Percentiles rank a stretch among this genome's conserved stretches.
Conservation (phyloP, 805 yeast genomes). For the Candida dajiaensis region DNA sequence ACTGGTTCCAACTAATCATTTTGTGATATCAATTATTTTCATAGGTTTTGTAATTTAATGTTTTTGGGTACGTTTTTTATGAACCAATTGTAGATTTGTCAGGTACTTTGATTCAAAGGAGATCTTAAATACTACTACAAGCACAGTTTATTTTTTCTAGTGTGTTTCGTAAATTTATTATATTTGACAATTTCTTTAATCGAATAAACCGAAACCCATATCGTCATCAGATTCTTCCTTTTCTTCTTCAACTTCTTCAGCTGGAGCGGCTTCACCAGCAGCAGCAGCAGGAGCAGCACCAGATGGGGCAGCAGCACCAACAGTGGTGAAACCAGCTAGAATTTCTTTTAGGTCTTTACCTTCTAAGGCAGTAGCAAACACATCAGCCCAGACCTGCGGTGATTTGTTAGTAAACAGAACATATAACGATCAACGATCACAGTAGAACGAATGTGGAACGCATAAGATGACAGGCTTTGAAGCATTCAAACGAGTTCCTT, state of each 20-base stretch:
- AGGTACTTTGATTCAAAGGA: neutral
- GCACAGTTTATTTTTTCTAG: neutral
- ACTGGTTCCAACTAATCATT: neutral
- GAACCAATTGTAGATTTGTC: neutral
- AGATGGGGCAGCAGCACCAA: slow-evolving; percentile 46
- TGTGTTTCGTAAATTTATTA: neutral
- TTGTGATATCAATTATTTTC: neutral
- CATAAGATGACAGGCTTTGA: neutral
- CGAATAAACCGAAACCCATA: slow-evolving; percentile 91
- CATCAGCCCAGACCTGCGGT: slow-evolving; percentile 64
- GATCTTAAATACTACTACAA: neutral
- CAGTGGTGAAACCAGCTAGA: slow-evolving; percentile 50
- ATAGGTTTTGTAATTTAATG: neutral
- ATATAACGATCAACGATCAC: neutral
- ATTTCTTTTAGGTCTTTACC: slow-evolving; percentile 70
- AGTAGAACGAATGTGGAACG: neutral
- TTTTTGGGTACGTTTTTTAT: neutral
- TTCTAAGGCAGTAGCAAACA: slow-evolving; percentile 77
- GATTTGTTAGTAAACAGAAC: slow-evolving; percentile 14
- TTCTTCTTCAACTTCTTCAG: slow-evolving; percentile 53
- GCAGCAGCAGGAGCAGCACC: slow-evolving; percentile 42
- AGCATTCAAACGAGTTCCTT: neutral
- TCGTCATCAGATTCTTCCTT: slow-evolving; percentile 72
- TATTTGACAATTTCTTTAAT: slow-evolving; percentile 36
- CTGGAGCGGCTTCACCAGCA: slow-evolving; percentile 49